Base-by-base conservation (phyloP, 2,329 filamentous ascomycete genomes). In the Talaromyces sp. region DNA sequence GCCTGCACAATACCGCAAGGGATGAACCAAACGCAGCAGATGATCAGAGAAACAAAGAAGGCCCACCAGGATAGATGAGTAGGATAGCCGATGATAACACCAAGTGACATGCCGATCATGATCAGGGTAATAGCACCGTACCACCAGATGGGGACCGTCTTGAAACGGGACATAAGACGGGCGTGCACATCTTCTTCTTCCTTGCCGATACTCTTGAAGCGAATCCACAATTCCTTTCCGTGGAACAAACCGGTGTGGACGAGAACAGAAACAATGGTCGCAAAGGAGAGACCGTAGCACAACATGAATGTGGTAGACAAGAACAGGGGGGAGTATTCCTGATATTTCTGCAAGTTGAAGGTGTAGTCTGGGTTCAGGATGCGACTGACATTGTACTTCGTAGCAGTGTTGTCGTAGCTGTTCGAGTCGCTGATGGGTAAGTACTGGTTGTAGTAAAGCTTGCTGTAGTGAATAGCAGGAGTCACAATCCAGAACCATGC, bases 41-140 rank as follows among this genome's bases (percentile, higher is more conserved):
- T 85, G 53, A 80, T 73, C 3, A 90, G 79, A 2, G 87, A 80
- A 5, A 91, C 71, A 45, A 90, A 69, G 64, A 89, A 89, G 0
- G 84, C 83, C 87, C 87, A 91, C 86, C 86, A 89, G 1, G 80
- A 78, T 60, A 89, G 74, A 61, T 88, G 85, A 2, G 88, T 89
- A 0, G 84, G 82, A 65, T 84, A 89, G 1, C 72, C 78, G 4
- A 78, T 67, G 1, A 73, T 69, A 2, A 77, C 75, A 5, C 74
- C 78, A 0, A 83, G 69, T 0, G 74, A 75, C 0, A 84, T 68
- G 1, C 68, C 80, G n/a, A 83, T 71, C 70, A 82, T 81, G 54
- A 77, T 21, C 3, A 75, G 60, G 21, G 80, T 76, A n/a, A 81
- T 70, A 6, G 61, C 61, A 0, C 66, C 64, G 58, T 84, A 86